These are phyloP conservation scores for Calycina herbarum DNA, from an alignment of 2,329 filamentous ascomycete species.

Conservation along the genomic window DNA sequence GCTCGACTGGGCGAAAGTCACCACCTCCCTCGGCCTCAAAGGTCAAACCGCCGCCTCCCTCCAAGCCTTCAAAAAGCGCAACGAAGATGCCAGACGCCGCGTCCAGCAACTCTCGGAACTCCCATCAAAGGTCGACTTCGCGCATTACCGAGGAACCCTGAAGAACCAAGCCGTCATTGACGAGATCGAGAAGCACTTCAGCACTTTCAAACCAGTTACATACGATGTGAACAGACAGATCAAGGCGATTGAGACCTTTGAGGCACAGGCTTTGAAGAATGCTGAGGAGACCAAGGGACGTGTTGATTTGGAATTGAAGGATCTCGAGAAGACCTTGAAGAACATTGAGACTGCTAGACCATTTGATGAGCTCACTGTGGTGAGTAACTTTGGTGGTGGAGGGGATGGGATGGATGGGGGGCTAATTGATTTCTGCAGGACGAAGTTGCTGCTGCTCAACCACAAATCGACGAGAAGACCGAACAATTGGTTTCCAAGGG, in stretches of 20 bases:
- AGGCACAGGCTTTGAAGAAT: conserved; percentile 95
- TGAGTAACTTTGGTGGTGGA: conserved; percentile 56
- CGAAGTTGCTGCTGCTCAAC: conserved; percentile 89
- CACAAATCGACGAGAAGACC: conserved; percentile 97
- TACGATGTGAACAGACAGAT: conserved; percentile 94
- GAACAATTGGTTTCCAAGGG: conserved; percentile 93
- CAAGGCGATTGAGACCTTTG: conserved; percentile 97
- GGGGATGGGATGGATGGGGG: conserved; percentile 8
- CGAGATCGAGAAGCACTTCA: conserved; percentile 97
- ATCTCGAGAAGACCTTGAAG: conserved; percentile 89
- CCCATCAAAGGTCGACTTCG: conserved; percentile 86
- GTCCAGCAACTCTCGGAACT: conserved; percentile 81
- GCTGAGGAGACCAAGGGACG: conserved; percentile 95
- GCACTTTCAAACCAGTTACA: conserved; percentile 83
- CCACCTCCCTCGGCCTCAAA: conserved; percentile 90
- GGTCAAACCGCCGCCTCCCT: conserved; percentile 91
- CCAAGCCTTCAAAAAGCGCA: conserved; percentile 98
- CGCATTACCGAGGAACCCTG: conserved; percentile 84
- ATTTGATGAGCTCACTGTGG: conserved; percentile 96
- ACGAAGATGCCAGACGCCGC: conserved; percentile 97
- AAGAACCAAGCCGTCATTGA: conserved; percentile 96
- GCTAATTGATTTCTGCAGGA: conserved; percentile 57
- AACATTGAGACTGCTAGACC: conserved; percentile 96
- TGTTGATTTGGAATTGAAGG: conserved; percentile 92
- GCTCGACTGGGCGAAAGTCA: conserved; percentile 98